These are phyloP conservation scores for Umbellularia californica DNA, from an alignment of 164 flowering plant genomes.

Conservation along the genomic window DNA sequence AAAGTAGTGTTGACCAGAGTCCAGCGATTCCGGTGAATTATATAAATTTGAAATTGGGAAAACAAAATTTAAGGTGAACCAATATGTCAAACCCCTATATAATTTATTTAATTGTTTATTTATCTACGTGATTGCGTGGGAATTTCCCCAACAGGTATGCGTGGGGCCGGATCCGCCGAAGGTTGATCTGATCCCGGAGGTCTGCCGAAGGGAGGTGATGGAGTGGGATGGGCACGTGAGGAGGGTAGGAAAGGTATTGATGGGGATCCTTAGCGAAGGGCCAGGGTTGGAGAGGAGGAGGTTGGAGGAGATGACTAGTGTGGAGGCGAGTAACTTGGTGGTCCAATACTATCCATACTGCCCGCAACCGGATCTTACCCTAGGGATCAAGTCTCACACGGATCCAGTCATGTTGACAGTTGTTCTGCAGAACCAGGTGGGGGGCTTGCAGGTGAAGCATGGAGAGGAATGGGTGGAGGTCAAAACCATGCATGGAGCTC, in stretches of 20 bases:
- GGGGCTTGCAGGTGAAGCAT: slow-evolving; percentile 57
- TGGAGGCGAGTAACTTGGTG: slow-evolving; percentile 36
- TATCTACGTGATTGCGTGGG: too few relatives aligned
- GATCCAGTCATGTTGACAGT: slow-evolving; percentile 64
- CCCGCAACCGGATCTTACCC: slow-evolving; percentile 66
- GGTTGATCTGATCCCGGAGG: slow-evolving; percentile 17
- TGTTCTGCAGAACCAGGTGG: slow-evolving; percentile 47
- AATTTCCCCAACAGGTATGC: too few relatives aligned
- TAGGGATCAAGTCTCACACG: slow-evolving; percentile 51
- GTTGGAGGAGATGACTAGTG: slow-evolving; percentile 37
- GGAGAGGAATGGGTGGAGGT: slow-evolving; percentile 57
- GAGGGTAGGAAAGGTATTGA: slow-evolving; percentile 34
- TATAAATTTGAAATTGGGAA: too few relatives aligned
- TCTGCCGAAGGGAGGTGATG: slow-evolving; percentile 32
- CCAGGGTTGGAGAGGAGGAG: slow-evolving; percentile 36
- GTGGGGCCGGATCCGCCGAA: slow-evolving; percentile 5
- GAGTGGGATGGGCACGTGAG: slow-evolving; percentile 36
- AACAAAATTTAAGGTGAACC: too few relatives aligned
- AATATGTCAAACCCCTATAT: too few relatives aligned
- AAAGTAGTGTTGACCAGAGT: too few relatives aligned
- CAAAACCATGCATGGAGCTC: slow-evolving; percentile 49
- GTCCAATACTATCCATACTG: slow-evolving; percentile 68
- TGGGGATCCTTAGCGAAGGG: slow-evolving; percentile 53
- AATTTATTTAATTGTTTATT: too few relatives aligned
- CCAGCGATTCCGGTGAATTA: too few relatives aligned